phyloP scores from a whole-genome alignment of 306 rosid genomes.

The Vachellia pachyceras region DNA sequence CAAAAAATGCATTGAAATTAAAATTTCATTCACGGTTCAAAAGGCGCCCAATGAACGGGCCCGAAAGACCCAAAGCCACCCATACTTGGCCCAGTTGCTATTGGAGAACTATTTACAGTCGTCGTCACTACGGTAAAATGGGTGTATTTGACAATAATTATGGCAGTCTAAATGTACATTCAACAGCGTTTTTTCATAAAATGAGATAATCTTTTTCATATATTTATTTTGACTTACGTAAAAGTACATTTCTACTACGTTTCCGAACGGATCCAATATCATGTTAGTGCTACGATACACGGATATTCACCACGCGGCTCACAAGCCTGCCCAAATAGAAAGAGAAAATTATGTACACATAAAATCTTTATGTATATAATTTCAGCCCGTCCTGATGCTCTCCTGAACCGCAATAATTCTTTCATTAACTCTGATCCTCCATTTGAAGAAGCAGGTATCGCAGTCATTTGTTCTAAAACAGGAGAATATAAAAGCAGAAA shows the following conservation, averaged over 20 bases:
- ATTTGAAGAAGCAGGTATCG: slow-evolving; percentile 47
- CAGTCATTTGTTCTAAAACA: slow-evolving; percentile 58
- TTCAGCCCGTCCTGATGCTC: slow-evolving; percentile 62
- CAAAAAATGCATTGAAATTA: neutral
- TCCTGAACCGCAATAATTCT: slow-evolving; percentile 54
- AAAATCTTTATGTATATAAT: slow-evolving; percentile 50
- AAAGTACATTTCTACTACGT: too few relatives aligned
- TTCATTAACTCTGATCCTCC: slow-evolving; percentile 46
- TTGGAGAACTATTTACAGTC: neutral
- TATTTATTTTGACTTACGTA: too few relatives aligned
- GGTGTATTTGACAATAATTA: too few relatives aligned
- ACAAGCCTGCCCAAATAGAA: neutral
- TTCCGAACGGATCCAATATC: too few relatives aligned
- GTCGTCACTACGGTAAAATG: neutral
- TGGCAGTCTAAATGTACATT: too few relatives aligned
- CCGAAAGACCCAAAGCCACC: neutral
- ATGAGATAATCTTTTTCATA: too few relatives aligned
- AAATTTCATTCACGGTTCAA: too few relatives aligned
- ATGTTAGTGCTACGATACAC: neutral
- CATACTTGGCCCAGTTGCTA: neutral
- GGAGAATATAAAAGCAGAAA: slow-evolving; percentile 57
- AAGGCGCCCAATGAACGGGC: neutral
- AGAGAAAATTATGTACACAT: slow-evolving; percentile 1
- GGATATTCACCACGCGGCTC: neutral
- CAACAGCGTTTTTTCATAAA: too few relatives aligned